These are phyloP conservation scores for Dentipellis fragilis DNA, from an alignment of 768 basidiomycete species.

Conservation along the genomic window DNA sequence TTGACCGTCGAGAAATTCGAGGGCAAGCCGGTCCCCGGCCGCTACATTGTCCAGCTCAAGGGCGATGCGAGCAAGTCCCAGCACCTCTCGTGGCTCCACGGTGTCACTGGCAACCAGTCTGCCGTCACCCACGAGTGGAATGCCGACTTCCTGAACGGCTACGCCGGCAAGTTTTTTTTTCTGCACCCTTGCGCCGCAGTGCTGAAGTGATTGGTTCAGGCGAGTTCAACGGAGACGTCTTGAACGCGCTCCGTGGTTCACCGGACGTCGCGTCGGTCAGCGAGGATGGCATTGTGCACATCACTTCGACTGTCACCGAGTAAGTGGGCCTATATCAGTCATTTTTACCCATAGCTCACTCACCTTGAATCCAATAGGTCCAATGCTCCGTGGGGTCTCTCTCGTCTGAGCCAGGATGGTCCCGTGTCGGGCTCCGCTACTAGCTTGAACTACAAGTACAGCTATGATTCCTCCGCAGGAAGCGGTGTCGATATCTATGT, in stretches of 20 bases:
- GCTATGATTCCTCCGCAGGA: slow-evolving; percentile 23
- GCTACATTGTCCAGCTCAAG: slow-evolving; percentile 18
- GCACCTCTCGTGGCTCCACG: slow-evolving; percentile 11
- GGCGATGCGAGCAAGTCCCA: slow-evolving; percentile 9
- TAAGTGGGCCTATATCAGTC: neutral
- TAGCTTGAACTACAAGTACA: slow-evolving; percentile 12
- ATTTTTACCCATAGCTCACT: neutral
- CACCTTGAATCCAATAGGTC: slow-evolving; percentile 2
- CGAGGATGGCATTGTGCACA: slow-evolving; percentile 13
- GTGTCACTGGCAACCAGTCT: slow-evolving; percentile 1
- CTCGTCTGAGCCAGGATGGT: slow-evolving; percentile 11
- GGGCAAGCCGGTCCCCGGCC: neutral
- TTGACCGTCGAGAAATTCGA: neutral
- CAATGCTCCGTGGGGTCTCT: slow-evolving; percentile 17
- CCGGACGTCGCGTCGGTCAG: slow-evolving; percentile 15
- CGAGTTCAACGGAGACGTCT: slow-evolving; percentile 5
- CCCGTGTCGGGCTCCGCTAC: slow-evolving; percentile 5
- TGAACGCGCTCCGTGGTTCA: slow-evolving; percentile 13
- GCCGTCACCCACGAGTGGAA: slow-evolving; percentile 15
- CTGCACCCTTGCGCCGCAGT: neutral
- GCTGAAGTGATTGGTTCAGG: slow-evolving; percentile 1
- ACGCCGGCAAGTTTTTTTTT: slow-evolving; percentile 11
- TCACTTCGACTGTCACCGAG: slow-evolving; percentile 9
- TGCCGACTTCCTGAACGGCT: slow-evolving; percentile 14
- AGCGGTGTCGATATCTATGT: slow-evolving; percentile 32